These are phyloP conservation scores for Cyclostephanos tholiformis DNA, from an alignment of 108 stramenopile species.

Conservation along the genomic window DNA sequence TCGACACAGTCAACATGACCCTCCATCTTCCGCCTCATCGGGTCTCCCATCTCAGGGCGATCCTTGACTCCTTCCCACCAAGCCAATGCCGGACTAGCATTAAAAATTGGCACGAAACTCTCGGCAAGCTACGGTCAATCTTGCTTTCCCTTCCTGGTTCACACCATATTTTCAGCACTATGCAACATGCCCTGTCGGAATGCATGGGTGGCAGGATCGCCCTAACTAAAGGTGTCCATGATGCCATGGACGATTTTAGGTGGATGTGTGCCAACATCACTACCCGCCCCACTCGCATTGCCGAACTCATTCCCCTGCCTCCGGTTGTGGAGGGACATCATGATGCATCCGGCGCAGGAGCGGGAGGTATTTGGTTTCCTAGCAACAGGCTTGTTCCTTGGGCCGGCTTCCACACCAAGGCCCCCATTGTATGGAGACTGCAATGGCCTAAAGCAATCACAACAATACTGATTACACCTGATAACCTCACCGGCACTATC, in stretches of 20 bases:
- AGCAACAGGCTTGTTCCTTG: constrained; percentile 1
- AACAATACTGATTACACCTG: constrained; percentile 7
- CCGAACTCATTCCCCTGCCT: constrained; percentile 47
- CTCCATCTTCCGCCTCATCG: constrained; percentile 26
- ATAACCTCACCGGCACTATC: constrained; percentile 42
- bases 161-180: constrained; percentile 18
- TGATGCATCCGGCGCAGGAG: constrained; percentile 50
- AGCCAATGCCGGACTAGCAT: constrained; percentile 1
- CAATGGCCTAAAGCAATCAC: constrained; percentile 24
- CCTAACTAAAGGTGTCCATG: constrained; percentile 29
- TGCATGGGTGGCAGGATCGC: background rate
- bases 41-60: constrained; percentile 4
- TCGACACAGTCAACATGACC: constrained; percentile 21
- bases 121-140: constrained; percentile 24
- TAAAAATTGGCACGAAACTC: constrained; percentile 12
- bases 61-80: constrained; percentile 6
- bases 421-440: constrained; percentile 51
- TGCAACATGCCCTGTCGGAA: constrained; percentile 22
- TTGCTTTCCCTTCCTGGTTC: constrained; percentile 21
- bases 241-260: constrained; percentile 38
- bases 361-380: constrained; percentile 54
- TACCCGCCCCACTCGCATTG: constrained; percentile 39
- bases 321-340: constrained; percentile 38
- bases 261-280: constrained; percentile 30
- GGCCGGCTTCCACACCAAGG: background rate